phyloP scores from a whole-genome alignment of 2,329 filamentous ascomycete species.

The Hortaea werneckii region DNA sequence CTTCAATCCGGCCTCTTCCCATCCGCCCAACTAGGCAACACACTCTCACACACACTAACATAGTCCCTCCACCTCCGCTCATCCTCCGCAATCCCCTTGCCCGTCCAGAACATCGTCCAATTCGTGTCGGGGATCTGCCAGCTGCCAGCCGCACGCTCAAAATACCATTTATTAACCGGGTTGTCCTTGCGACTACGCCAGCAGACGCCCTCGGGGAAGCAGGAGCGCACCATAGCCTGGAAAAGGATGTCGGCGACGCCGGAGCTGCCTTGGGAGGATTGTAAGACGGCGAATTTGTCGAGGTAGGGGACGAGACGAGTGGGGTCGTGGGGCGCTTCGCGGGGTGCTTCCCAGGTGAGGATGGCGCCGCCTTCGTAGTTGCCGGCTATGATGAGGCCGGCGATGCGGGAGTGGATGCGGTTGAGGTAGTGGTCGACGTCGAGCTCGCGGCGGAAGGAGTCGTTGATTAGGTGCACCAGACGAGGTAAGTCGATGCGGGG shows the following conservation, averaged over 20 bases:
- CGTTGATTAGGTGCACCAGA: conserved; percentile 78
- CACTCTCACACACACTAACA: conserved; percentile 36
- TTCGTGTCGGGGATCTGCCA: conserved; percentile 71
- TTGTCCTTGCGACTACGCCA: conserved; percentile 88
- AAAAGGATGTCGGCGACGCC: conserved; percentile 95
- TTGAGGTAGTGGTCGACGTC: conserved; percentile 73
- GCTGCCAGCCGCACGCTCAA: conserved; percentile 76
- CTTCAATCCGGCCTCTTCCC: conserved; percentile 24
- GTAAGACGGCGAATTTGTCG: conserved; percentile 96
- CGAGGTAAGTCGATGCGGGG: conserved; percentile 72
- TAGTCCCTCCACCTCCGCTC: conserved; percentile 38
- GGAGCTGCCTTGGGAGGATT: conserved; percentile 67
- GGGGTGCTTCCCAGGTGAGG: conserved; percentile 82
- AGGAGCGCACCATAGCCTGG: conserved; percentile 84
- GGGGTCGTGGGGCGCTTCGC: conserved; percentile 18
- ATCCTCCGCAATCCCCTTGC: conserved; percentile 46
- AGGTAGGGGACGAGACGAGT: conserved; percentile 74
- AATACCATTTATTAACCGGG: conserved; percentile 99
- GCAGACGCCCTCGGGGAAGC: conserved; percentile 80
- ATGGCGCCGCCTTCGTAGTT: conserved; percentile 95
- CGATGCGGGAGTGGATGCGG: conserved; percentile 70
- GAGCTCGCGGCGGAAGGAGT: conserved; percentile 79
- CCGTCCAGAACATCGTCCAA: conserved; percentile 99
- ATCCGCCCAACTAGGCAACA: conserved; percentile 41
- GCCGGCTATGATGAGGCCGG: conserved; percentile 87